These are phyloP conservation scores for Mallotus japonicus DNA, from an alignment of 441 rosid species.

Conservation along the genomic window DNA sequence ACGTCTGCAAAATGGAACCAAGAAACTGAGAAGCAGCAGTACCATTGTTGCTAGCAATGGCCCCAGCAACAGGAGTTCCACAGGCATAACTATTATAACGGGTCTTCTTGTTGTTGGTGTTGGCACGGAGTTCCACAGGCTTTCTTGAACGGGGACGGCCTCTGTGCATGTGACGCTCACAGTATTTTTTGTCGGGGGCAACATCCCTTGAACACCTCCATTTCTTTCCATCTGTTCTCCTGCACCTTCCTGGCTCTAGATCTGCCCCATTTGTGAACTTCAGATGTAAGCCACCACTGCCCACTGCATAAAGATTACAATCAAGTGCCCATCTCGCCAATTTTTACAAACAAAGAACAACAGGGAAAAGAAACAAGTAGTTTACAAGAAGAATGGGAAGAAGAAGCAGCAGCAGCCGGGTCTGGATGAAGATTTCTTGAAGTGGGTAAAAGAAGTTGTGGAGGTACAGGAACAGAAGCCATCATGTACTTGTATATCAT, in stretches of 20 bases:
- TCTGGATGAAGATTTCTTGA: background rate
- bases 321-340: background rate
- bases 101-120: constrained; percentile 29
- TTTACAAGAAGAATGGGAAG: background rate
- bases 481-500: constrained; percentile 24
- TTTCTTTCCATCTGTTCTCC: constrained; percentile 27
- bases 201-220: constrained; percentile 28
- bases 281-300: background rate
- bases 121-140: constrained; percentile 54
- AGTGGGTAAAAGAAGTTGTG: constrained; percentile 15
- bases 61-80: constrained; percentile 3
- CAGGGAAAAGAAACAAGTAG: background rate
- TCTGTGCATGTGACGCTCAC: constrained; percentile 29
- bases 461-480: constrained; percentile 20
- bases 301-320: background rate
- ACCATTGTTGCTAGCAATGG: background rate
- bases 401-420: background rate
- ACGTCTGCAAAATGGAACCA: background rate
- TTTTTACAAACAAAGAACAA: background rate
- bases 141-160: constrained; percentile 32
- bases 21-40: background rate
- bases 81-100: constrained; percentile 10
- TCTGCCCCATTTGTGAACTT: constrained; percentile 16
- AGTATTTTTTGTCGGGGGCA: constrained; percentile 24
- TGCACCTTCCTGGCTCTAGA: constrained; percentile 23